Evolutionary conservation across 2,329 filamentous ascomycete genomes (phyloP).

Genomic region (Elsinoe australis): DNA sequence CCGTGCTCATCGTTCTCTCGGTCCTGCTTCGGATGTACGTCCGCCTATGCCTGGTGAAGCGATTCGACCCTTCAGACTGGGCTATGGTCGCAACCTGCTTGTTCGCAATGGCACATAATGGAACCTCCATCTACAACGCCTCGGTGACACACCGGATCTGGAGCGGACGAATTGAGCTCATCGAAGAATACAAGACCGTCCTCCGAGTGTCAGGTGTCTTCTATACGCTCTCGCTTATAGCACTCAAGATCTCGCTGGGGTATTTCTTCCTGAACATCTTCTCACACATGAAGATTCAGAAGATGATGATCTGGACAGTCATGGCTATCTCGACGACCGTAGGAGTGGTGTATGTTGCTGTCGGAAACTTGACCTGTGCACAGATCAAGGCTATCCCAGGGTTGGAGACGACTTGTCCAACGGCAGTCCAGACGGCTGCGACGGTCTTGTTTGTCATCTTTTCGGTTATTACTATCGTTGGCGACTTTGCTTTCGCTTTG

Average conservation of each 20-base stretch:
- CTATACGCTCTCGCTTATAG: slow-evolving; percentile 40
- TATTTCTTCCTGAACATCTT: slow-evolving; percentile 44
- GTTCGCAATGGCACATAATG: neutral
- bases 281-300: slow-evolving; percentile 36
- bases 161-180: neutral
- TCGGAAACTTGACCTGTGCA: slow-evolving; percentile 44
- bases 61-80: neutral
- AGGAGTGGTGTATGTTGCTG: slow-evolving; percentile 41
- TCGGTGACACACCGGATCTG: neutral
- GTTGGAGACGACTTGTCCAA: slow-evolving; percentile 23
- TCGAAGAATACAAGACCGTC: neutral
- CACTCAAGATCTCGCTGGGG: slow-evolving; percentile 43
- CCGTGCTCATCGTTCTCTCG: neutral
- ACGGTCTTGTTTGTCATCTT: slow-evolving; percentile 18
- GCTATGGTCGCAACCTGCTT: slow-evolving; percentile 1
- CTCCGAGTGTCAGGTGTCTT: slow-evolving; percentile 22
- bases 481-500: slow-evolving; percentile 32
- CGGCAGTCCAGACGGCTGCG: slow-evolving; percentile 5
- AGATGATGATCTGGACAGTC: slow-evolving; percentile 37
- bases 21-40: slow-evolving; percentile 2
- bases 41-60: neutral
- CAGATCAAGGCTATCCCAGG: slow-evolving; percentile 39
- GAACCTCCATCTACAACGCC: neutral
- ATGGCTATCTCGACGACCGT: slow-evolving; percentile 37
- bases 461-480: slow-evolving; percentile 29